Evolutionary conservation across 768 basidiomycete genomes (phyloP), one percentile per base, ranked within the genome.

Genomic region (Phaffia tasmanica): DNA sequence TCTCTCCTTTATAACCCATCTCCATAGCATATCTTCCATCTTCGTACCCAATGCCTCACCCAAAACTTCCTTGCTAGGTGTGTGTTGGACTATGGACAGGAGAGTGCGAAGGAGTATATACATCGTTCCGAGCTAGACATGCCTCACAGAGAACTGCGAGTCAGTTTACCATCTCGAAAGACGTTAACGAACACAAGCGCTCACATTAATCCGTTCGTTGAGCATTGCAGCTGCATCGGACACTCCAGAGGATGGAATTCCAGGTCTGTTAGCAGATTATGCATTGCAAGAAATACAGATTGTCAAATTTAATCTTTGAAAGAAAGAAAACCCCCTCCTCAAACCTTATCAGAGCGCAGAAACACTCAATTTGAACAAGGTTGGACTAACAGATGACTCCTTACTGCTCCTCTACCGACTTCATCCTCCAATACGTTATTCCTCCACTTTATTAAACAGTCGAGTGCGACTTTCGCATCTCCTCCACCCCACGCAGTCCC

Each of bases 31-130:
- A 72, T 88, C 86, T 73, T 94, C 92, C n/a, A 94, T 78, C 57
- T 79, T 83, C 75, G 86, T 83, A 0, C 89, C 92, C 67, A 89
- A 77, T 0, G 82, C 77, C 54, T 92, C 88, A 18, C 86, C 86
- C 4, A 94, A 79, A 1, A 85, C 84, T 70, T 90, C 88, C 72
- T 86, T 86, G 0, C 86, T 80, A 30, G 88, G 80, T 21, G 82
- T 79, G 30, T 60, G 54, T 49, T 85, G 83, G 63, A 93, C 81
- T 16, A 92, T 83, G 1, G 83, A 84, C 30, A 90, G 85, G 23
- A 94, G 80, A 4, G 88, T 86, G 60, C 91, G 83, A 73, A 89
- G 92, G 84, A 90, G 86, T 73, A 97, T 84, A 74, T 91, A 94
- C 49, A 88, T 86, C 0, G 89, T 84, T 7, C 89, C 86, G 3